Base-by-base conservation (phyloP, 2,329 filamentous ascomycete species). In the Plenodomus biglobosus region DNA sequence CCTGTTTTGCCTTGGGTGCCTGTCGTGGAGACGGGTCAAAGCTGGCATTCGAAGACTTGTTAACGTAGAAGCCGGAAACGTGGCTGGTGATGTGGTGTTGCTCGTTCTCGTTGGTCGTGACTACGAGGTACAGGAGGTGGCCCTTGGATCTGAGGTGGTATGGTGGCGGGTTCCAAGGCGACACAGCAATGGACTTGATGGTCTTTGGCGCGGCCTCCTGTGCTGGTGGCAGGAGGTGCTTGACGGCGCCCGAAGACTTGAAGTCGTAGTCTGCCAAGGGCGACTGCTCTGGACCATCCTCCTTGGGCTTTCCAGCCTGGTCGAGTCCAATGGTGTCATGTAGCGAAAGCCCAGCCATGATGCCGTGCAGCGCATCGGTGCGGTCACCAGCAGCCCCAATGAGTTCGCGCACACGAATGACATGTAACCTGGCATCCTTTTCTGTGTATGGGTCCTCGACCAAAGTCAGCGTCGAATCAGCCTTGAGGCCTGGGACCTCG, bases 361-460 rank as follows among this genome's bases (percentile, higher is more conserved):
- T 85, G 51, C 94, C 94, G 62, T 95, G 87, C 37, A 95, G 81
- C 46, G 86, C 85, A 71, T 97, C 94, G 45, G 90, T 87, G 52
- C 92, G 86, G 72, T 96, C 85, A 36, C 91, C 91, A 36, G 92
- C 86, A 62, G 92, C 92, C 40, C 94, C 94, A 62, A 99, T 91
- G 58, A 99, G 81, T 70, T 99, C 94, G 55, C 94, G 83, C 53
- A 96, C 87, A 58, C 94, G 83, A 43, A 99, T 85, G 56, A 97
- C 78, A 74, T 99, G 94, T 79, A 99, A 88, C 58, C 95, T 86
- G 22, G 94, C 92, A 76, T 99, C 94, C 77, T 96, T 97, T 77
- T 99, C 94, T 37, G 90, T 99, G 73, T 99, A 99, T 38, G 95
- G 90, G 68, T 99, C 94, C 75, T 96, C 88, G 45, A 96, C 85